Percentiles rank a stretch among this genome's conserved stretches.
Conservation (phyloP, 768 basidiomycete genomes). For the Trametes gibbosa region DNA sequence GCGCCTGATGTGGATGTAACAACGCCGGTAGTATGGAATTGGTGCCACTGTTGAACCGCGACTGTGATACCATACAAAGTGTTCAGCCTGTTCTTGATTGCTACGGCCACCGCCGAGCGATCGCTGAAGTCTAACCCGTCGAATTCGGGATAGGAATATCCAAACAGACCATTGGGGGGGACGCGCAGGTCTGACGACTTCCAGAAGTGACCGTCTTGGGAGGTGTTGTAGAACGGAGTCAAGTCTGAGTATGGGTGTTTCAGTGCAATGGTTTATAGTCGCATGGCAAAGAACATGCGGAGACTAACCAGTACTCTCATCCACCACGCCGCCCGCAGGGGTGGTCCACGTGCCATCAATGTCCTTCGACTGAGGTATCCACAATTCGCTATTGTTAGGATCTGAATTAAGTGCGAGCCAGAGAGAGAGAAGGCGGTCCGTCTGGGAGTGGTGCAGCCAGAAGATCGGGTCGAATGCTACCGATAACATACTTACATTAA, state of each 20-base stretch:
- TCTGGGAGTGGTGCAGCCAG: constrained; percentile 51
- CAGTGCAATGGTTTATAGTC: too few relatives aligned
- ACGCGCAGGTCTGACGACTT: constrained; percentile 30
- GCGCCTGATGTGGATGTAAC: constrained; percentile 26
- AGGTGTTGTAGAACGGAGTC: constrained; percentile 43
- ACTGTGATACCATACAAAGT: constrained; percentile 24
- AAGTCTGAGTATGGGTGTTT: constrained; percentile 29
- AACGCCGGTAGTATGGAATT: constrained; percentile 31
- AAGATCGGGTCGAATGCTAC: constrained; percentile 53
- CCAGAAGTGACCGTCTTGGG: constrained; percentile 36
- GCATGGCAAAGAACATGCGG: background rate
- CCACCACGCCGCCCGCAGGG: constrained; percentile 2
- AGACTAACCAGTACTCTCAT: background rate
- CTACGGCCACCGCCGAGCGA: constrained; percentile 25
- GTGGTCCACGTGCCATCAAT: constrained; percentile 10
- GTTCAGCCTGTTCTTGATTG: constrained; percentile 35
- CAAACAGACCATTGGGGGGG: constrained; percentile 28
- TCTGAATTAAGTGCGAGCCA: constrained; percentile 43
- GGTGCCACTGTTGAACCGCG: background rate
- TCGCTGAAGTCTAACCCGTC: constrained; percentile 35
- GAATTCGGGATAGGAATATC: constrained; percentile 53
- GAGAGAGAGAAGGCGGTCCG: constrained; percentile 48
- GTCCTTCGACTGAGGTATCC: constrained; percentile 28
- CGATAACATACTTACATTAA: background rate
- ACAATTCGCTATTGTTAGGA: constrained; percentile 27